Evolutionary conservation across 2,329 filamentous ascomycete genomes (phyloP), one percentile per base, ranked within the genome.

Genomic region (Microdochium trichocladiopsis): DNA sequence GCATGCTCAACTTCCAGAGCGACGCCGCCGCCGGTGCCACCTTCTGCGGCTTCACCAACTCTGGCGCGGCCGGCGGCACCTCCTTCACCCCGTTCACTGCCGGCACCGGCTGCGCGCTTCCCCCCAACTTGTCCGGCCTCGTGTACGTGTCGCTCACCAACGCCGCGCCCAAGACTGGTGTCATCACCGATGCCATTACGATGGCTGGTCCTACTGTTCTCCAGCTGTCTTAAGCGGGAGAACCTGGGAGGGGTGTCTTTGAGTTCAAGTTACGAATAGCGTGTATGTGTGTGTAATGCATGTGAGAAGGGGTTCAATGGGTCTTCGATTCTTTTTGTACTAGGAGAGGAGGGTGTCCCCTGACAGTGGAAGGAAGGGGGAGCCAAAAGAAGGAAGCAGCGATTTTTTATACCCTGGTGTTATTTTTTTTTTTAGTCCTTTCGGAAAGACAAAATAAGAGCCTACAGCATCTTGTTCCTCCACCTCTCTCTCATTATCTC

Each of bases 41-140:
- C 23, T 78, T 80, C 69, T 88, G 86, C 66, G 84, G 80, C 25
- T 88, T 88, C 66, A 84, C 84, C 25, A 83, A 83, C 59, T 83
- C 83, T 58, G 74, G 75, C 48, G 63, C 70, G 16, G 72, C 78
- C 41, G 80, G 80, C 51, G 82, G 82, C 59, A 82, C 80, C 37
- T 72, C 73, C 52, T 90, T 88, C 67, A 73, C 76, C 0, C 57
- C 73, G 24, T 82, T 88, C 63, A 71, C 73, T 41, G 69, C 73
- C 43, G 72, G 72, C 3, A 74, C 73, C 43, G 76, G 72, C 56
- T 90, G 86, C 66, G 68, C 72, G 47, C 76, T 88, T 24, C 86
- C 86, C 14, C 75, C 80, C 61, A 77, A 77, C 61, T 68, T 88
- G 45, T 72, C 75, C 9, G 86, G 86, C 48, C 73, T 87, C 57